A percentile compares a stretch with the other conserved stretches of the same genome.
phyloP scores from a whole-genome alignment of 805 yeast species.

The Nakazawaea molendinolei region DNA sequence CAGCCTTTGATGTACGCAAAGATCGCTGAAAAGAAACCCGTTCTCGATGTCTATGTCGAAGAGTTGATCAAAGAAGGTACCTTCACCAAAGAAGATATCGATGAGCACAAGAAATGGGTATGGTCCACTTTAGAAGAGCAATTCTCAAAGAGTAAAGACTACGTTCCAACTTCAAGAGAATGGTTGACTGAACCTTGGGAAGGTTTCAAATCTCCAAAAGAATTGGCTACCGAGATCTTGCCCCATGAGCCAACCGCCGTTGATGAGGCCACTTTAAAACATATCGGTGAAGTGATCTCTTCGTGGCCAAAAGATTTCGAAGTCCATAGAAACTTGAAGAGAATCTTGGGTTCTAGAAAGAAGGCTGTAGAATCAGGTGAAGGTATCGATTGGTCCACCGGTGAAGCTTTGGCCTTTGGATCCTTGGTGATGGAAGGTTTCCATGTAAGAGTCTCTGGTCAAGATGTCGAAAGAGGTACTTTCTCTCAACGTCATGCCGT shows the following conservation, averaged over 20 bases:
- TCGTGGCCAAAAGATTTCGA: conserved; percentile 84
- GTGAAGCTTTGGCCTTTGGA: conserved; percentile 98
- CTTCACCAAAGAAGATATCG: conserved; percentile 83
- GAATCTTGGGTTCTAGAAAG: conserved; percentile 83
- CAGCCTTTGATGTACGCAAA: conserved; percentile 96
- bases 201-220: conserved; percentile 96
- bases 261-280: conserved; percentile 59
- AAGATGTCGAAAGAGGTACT: conserved; percentile 99
- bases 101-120: conserved; percentile 96
- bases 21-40: conserved; percentile 84
- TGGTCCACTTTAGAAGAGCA: conserved; percentile 93
- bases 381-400: conserved; percentile 98
- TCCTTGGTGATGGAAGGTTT: conserved; percentile 87
- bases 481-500: conserved; percentile 99
- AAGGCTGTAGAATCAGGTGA: conserved; percentile 84
- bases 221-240: conserved; percentile 88
- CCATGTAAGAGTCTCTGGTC: conserved; percentile 96
- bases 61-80: conserved; percentile 81
- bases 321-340: conserved; percentile 91
- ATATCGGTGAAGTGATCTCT: conserved; percentile 72
- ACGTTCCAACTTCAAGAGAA: conserved; percentile 86
- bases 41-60: conserved; percentile 77
- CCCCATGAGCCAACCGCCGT: conserved; percentile 97
- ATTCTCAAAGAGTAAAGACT: conserved; percentile 81
- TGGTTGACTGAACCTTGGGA: conserved; percentile 99